phyloP scores from a whole-genome alignment of 768 basidiomycete species.

The Sarcomyxa edulis region DNA sequence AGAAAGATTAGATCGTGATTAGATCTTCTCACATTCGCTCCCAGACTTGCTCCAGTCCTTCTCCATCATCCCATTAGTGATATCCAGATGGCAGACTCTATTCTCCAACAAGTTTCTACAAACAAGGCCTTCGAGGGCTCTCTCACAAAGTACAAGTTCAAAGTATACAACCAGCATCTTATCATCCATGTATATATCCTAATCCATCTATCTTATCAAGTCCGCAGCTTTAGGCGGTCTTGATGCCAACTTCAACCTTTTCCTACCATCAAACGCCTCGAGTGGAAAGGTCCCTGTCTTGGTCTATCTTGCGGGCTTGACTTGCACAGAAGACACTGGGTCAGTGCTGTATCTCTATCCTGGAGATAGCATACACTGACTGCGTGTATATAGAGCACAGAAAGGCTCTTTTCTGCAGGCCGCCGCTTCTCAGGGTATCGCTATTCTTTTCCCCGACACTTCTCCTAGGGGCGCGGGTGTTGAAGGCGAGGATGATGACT shows the following conservation, averaged over 20 bases:
- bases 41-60: constrained; percentile 8
- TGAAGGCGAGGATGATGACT: constrained; percentile 73
- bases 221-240: constrained; percentile 66
- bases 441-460: constrained; percentile 93
- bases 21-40: background rate
- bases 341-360: constrained; percentile 23
- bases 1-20: too few species aligned
- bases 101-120: constrained; percentile 64
- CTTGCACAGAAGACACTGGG: constrained; percentile 94
- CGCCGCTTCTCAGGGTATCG: constrained; percentile 81
- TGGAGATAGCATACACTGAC: background rate
- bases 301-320: constrained; percentile 84
- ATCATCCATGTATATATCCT: background rate
- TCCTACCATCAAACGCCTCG: constrained; percentile 61
- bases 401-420: constrained; percentile 91
- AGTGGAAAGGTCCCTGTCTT: constrained; percentile 56
- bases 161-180: constrained; percentile 29
- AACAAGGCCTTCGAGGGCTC: constrained; percentile 81
- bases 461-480: constrained; percentile 90
- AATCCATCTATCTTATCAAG: constrained; percentile 28
- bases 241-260: constrained; percentile 81
- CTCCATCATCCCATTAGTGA: constrained; percentile 7
- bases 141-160: constrained; percentile 84
- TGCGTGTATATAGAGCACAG: constrained; percentile 53
- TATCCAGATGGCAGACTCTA: background rate